Percentiles rank a stretch among this genome's conserved stretches.
Conservation (phyloP, 1,284 basidiomycete species). For the Cryptococcus depauperatus region DNA sequence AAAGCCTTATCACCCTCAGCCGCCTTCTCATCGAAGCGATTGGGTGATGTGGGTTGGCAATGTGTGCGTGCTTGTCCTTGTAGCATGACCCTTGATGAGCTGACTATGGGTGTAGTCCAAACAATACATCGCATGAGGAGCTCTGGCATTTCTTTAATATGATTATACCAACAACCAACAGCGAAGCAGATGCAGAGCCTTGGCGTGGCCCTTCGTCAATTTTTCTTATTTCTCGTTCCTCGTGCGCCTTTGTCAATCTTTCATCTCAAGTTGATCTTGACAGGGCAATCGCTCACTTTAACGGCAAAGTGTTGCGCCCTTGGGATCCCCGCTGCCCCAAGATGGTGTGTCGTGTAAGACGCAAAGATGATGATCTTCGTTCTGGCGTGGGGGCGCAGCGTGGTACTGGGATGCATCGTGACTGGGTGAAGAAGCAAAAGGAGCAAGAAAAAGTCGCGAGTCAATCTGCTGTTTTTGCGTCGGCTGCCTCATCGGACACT, state of each 20-base stretch:
- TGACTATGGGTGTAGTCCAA: constrained; percentile 32
- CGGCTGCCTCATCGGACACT: too few relatives aligned
- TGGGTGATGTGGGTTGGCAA: constrained; percentile 82
- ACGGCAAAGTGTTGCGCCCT: constrained; percentile 47
- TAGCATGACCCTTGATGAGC: background rate
- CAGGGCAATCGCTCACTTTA: constrained; percentile 62
- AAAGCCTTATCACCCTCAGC: constrained; percentile 44
- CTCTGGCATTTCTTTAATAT: constrained; percentile 75
- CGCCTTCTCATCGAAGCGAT: constrained; percentile 62
- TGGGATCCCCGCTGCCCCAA: constrained; percentile 64
- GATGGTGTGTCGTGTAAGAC: constrained; percentile 77
- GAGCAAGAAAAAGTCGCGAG: constrained; percentile 10
- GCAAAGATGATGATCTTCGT: constrained; percentile 74
- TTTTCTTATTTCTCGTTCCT: constrained; percentile 84
- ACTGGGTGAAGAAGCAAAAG: constrained; percentile 61
- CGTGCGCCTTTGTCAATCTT: constrained; percentile 90
- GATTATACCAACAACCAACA: constrained; percentile 20
- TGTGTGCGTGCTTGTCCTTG: constrained; percentile 31
- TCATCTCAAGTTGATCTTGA: constrained; percentile 57
- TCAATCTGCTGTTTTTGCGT: too few relatives aligned
- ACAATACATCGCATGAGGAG: constrained; percentile 77
- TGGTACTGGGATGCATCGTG: constrained; percentile 72
- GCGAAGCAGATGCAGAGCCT: constrained; percentile 15
- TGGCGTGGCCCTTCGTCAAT: constrained; percentile 68
- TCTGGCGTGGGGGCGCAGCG: constrained; percentile 88